Evolutionary conservation across 495 filamentous ascomycete species (phyloP).

Genomic region (Xylaria bambusicola): DNA sequence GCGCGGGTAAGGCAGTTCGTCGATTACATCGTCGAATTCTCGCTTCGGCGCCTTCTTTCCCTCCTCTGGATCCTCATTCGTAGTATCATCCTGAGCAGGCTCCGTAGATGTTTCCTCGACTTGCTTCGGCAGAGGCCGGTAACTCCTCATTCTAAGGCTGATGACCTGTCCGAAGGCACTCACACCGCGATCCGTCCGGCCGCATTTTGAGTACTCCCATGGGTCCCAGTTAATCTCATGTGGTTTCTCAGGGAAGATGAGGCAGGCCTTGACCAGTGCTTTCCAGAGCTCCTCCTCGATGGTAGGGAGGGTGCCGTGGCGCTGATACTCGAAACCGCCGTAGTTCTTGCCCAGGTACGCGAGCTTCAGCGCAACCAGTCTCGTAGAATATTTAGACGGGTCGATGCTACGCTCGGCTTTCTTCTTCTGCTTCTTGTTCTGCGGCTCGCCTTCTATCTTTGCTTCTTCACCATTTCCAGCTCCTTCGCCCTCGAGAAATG

Average conservation of each 20-base stretch:
- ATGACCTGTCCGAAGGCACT: slow-evolving; percentile 98
- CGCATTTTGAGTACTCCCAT: slow-evolving; percentile 90
- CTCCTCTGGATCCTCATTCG: slow-evolving; percentile 13
- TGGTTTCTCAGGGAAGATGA: slow-evolving; percentile 71
- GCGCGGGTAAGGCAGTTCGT: slow-evolving; percentile 81
- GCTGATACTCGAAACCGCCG: slow-evolving; percentile 85
- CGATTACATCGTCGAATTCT: slow-evolving; percentile 69
- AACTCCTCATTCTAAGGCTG: slow-evolving; percentile 76
- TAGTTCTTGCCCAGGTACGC: slow-evolving; percentile 90
- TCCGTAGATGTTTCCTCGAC: neutral
- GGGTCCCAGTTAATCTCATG: slow-evolving; percentile 69
- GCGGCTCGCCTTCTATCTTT: slow-evolving; percentile 10
- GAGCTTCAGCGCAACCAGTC: slow-evolving; percentile 86
- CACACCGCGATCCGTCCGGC: slow-evolving; percentile 88
- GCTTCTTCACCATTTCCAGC: slow-evolving; percentile 12
- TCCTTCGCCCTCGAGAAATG: too few species aligned
- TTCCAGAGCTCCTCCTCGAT: slow-evolving; percentile 93
- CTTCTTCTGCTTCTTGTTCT: slow-evolving; percentile 38
- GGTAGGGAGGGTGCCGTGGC: slow-evolving; percentile 65
- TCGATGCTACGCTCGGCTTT: slow-evolving; percentile 59
- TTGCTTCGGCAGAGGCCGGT: slow-evolving; percentile 53
- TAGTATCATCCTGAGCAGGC: neutral
- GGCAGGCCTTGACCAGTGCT: slow-evolving; percentile 72
- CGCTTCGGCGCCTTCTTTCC: slow-evolving; percentile 25
- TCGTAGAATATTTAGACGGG: slow-evolving; percentile 75